Conservation (phyloP, 148 eudicot genomes). For the Nyssa sinensis region DNA sequence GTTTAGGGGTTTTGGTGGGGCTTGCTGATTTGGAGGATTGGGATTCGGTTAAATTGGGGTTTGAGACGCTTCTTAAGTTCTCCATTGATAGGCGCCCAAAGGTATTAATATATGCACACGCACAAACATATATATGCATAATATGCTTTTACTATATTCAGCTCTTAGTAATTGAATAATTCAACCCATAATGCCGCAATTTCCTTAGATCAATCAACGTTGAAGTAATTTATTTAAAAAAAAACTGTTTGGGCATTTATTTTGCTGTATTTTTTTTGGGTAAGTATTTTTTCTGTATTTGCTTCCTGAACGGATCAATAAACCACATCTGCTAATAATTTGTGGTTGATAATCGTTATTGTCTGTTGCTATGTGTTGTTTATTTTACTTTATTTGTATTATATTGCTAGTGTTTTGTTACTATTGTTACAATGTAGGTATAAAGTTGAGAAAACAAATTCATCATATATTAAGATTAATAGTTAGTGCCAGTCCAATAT, state of each 20-base stretch:
- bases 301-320: too few species aligned
- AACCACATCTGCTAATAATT: too few species aligned
- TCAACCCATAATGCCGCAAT: too few species aligned
- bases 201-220: too few species aligned
- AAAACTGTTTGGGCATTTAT: too few species aligned
- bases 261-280: background rate
- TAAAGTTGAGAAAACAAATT: background rate
- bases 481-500: background rate
- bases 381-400: background rate
- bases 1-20: slow-evolving; percentile 77
- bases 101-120: slow-evolving; percentile 30
- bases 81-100: slow-evolving; percentile 84
- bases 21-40: slow-evolving; percentile 63
- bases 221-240: too few species aligned
- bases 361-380: background rate
- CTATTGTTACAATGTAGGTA: background rate
- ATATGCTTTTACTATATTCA: background rate
- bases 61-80: slow-evolving; percentile 51
- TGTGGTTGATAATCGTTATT: background rate
- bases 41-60: slow-evolving; percentile 50
- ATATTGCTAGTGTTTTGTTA: too few species aligned
- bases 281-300: too few species aligned
- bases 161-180: too few species aligned
- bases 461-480: background rate
- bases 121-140: background rate